These are phyloP conservation scores for Tylopilus cervinicoccineus DNA, from an alignment of 768 basidiomycete species.

Conservation along the genomic window DNA sequence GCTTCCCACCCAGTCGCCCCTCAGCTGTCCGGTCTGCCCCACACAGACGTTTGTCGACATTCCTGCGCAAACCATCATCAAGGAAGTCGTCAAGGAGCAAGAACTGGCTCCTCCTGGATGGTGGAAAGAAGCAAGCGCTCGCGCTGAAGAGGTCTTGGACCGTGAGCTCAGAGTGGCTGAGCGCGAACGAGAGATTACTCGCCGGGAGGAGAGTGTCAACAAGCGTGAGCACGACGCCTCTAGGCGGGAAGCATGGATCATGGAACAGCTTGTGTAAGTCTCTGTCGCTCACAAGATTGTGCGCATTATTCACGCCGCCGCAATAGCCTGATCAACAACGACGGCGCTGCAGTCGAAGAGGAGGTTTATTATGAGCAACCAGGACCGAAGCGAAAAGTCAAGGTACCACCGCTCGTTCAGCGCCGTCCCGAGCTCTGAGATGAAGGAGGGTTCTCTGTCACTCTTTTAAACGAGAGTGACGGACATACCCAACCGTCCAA, in stretches of 20 bases:
- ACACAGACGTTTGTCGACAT: constrained; percentile 54
- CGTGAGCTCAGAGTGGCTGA: constrained; percentile 84
- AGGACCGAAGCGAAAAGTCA: constrained; percentile 71
- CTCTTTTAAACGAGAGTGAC: constrained; percentile 28
- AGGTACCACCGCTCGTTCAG: constrained; percentile 81
- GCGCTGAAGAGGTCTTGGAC: constrained; percentile 78
- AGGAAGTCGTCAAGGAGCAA: constrained; percentile 83
- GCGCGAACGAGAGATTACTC: constrained; percentile 81
- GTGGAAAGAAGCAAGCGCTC: constrained; percentile 61
- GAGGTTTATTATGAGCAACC: constrained; percentile 76
- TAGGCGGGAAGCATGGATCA: constrained; percentile 85
- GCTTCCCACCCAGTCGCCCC: constrained; percentile 49
- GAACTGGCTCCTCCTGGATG: constrained; percentile 77
- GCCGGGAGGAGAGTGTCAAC: constrained; percentile 81
- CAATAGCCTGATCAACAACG: constrained; percentile 65
- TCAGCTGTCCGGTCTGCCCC: constrained; percentile 56
- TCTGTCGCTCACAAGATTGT: not conserved
- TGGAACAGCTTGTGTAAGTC: constrained; percentile 86
- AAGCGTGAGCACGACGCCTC: constrained; percentile 84
- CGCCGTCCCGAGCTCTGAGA: constrained; percentile 93
- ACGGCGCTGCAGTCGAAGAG: constrained; percentile 66
- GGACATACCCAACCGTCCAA: constrained; percentile 29
- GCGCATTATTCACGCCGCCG: constrained; percentile 5
- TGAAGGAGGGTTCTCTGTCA: constrained; percentile 70
- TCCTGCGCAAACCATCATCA: constrained; percentile 76